Base-by-base conservation (phyloP, 2,329 filamentous ascomycete species). In the Pezicula radicicola region DNA sequence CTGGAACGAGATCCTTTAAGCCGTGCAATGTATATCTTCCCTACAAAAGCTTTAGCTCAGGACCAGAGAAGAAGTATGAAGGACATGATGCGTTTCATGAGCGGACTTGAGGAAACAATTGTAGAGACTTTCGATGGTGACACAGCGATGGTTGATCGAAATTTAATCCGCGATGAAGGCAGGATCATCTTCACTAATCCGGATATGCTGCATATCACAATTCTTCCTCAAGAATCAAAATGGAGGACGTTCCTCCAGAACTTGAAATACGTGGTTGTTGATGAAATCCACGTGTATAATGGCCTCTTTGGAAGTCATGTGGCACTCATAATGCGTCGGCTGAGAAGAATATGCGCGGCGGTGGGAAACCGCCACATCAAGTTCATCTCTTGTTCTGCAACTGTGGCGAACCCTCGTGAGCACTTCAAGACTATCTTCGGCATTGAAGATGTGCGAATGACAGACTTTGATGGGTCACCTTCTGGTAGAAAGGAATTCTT, bases 71-170 rank as follows among this genome's bases (percentile, higher is more conserved):
- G 91, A 60, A 96, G 91, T 60, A 75, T 99, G 66, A 89, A 89
- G 63, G 91, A 96, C 49, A 80, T 97, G 65, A 74, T 97, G 55
- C 73, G 80, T 1, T 96, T 88, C 62, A 89, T 99, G 79, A 81
- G 87, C 1, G 85, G 84, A 0, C 70, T 97, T 19, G 84, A 91
- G 64, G 78, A 89, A 40, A 75, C 85, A 0, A 73, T 95, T 16
- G 90, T 97, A 2, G 94, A 97, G 65, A 97, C 94, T 0, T 97
- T 96, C 60, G 94, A 99, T 66, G 94, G 94, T 6, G 94, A 99
- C 66, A 99, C 94, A 0, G 85, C 89, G 0, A 92, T 95, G 84
- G 70, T 72, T 5, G 85, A 88, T 55, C 82, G 94, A 19, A 90
- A 90, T 58, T 66, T 76, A 27, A 93, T 99, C 56, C 83, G 93